Conservation (phyloP, 2,329 filamentous ascomycete genomes). For the Metarhizium guizhouense region DNA sequence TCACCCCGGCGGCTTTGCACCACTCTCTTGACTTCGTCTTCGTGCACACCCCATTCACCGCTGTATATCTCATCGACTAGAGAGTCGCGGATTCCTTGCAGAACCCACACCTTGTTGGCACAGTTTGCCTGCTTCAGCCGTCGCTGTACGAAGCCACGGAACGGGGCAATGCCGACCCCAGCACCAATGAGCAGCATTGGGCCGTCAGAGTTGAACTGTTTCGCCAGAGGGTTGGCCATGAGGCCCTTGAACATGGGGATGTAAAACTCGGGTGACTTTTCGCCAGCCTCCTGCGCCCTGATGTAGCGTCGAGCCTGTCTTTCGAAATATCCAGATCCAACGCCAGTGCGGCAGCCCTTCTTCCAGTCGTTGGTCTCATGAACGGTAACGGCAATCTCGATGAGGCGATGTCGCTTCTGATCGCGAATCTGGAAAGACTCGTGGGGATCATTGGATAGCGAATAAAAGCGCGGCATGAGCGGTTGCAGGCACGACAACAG, state of each 20-base stretch:
- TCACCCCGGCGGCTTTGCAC: constrained; percentile 69
- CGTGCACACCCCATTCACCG: constrained; percentile 91
- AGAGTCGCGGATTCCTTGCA: constrained; percentile 89
- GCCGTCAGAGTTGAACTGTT: constrained; percentile 84
- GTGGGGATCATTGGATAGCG: constrained; percentile 90
- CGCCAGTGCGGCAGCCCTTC: constrained; percentile 63
- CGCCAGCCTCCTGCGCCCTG: constrained; percentile 54
- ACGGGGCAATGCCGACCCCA: constrained; percentile 92
- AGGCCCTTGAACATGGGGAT: constrained; percentile 97
- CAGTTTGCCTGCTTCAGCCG: constrained; percentile 90
- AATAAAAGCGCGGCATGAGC: constrained; percentile 97
- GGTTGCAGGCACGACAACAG: constrained; percentile 74
- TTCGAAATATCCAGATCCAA: constrained; percentile 91
- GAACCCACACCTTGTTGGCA: constrained; percentile 95
- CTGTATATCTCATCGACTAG: constrained; percentile 93
- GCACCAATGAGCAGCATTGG: constrained; percentile 97
- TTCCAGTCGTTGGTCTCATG: constrained; percentile 81
- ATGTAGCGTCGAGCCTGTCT: constrained; percentile 68
- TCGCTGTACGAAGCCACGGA: constrained; percentile 94
- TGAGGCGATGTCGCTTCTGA: constrained; percentile 64
- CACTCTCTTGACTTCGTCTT: constrained; percentile 75
- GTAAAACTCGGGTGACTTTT: constrained; percentile 52
- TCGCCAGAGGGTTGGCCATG: constrained; percentile 92
- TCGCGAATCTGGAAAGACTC: constrained; percentile 61
- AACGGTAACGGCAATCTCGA: constrained; percentile 95